Base-by-base conservation (phyloP, 2,329 filamentous ascomycete species). In the Fusarium sp. region DNA sequence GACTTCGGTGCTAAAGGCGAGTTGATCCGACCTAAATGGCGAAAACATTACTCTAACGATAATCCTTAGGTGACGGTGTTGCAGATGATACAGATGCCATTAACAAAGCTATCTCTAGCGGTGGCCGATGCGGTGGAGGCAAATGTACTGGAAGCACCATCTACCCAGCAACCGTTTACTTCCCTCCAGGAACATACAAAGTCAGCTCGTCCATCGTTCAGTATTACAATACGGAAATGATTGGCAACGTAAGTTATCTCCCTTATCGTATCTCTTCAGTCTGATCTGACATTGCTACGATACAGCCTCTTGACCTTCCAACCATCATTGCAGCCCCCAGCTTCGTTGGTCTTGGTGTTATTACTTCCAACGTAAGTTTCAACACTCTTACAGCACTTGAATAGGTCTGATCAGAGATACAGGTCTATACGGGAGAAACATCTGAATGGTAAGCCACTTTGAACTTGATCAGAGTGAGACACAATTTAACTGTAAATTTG, bases 151-250 rank as follows among this genome's bases (percentile, higher is more conserved):
- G 84, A 5, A 80, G 81, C 17, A 75, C 72, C 4, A 55, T 66
- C 10, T 49, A 57, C 11, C 67, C 59, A 11, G 75, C 73, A 25
- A 41, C 69, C 8, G 58, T 77, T 2, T 77, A 74, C 59, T 76
- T 77, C 47, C 75, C 76, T 4, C 54, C 71, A 2, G 87, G 87
- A 41, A 88, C 83, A 0, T 91, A 91, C 66, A 49, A 86, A 3
- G 81, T 89, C 58, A 87, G 82, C 40, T 77, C 79, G 1, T 80
- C 85, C 4, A 87, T 91, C 63, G 82, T 88, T 52, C 82, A 88
- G 70, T 89, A 87, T 70, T 91, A 90, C 76, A 85, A 86, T 62
- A 90, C 88, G 8, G 84, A 89, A 74, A 76, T 90, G 15, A 81
- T 90, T 51, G 71, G 71, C 6, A 59, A 75, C 49, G 48, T 66